Percentiles rank a stretch among this genome's conserved stretches.
These are phyloP conservation scores for Persicaria maculosa DNA, from an alignment of 148 eudicot genomes.

Conservation along the genomic window DNA sequence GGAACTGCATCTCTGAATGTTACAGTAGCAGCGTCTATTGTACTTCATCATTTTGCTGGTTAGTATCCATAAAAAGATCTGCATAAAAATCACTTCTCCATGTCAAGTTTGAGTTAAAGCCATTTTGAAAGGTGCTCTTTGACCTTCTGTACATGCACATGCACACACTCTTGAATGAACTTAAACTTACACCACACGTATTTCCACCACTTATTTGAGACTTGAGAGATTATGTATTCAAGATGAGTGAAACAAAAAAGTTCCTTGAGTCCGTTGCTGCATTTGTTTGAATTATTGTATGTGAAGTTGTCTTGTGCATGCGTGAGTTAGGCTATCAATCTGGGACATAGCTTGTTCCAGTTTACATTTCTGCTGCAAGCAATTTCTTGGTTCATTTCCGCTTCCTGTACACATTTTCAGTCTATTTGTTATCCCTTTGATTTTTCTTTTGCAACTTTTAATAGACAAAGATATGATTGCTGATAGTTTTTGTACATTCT, in stretches of 20 bases:
- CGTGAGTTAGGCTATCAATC: neutral
- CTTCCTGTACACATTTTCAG: neutral
- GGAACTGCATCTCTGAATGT: slow-evolving; percentile 96
- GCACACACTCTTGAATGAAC: neutral
- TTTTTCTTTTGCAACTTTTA: neutral
- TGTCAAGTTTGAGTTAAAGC: too few relatives aligned
- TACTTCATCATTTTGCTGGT: slow-evolving; percentile 94
- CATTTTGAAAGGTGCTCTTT: too few relatives aligned
- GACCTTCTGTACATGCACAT: too few relatives aligned
- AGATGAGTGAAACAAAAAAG: neutral
- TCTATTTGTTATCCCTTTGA: neutral
- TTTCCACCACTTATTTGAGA: neutral
- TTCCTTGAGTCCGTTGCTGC: neutral
- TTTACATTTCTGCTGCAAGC: neutral
- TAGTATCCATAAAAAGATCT: slow-evolving; percentile 7
- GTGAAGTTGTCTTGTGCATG: neutral
- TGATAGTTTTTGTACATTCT: neutral
- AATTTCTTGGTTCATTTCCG: neutral
- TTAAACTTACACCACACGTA: neutral
- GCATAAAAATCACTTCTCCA: neutral
- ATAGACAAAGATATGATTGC: neutral
- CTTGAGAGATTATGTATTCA: neutral
- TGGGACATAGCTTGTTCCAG: neutral
- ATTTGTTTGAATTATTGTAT: neutral
- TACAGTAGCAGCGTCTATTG: slow-evolving; percentile 93